Conservation (phyloP, 2,329 filamentous ascomycete species). For the Hypoxylon rubiginosum region DNA sequence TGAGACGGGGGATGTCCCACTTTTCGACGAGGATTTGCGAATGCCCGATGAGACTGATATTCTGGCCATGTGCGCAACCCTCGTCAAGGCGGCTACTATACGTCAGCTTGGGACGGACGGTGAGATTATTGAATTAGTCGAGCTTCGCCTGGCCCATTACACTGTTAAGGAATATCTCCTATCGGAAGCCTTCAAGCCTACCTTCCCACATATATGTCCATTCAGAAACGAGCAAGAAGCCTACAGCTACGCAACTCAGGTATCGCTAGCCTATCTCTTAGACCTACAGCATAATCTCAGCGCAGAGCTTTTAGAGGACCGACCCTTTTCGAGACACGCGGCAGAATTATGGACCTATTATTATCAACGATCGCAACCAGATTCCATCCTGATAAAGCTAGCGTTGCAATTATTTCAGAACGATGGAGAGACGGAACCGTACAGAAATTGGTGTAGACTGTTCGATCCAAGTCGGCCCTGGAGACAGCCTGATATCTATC, state of each 20-base stretch:
- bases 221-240: neutral
- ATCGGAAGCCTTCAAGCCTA: neutral
- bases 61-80: neutral
- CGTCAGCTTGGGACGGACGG: neutral
- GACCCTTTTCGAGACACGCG: neutral
- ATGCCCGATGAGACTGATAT: conserved; percentile 1
- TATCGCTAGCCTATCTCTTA: conserved; percentile 1
- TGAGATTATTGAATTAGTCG: neutral
- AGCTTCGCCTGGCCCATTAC: neutral
- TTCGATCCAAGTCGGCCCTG: neutral
- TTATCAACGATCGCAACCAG: neutral
- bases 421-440: neutral
- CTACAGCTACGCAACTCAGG: neutral
- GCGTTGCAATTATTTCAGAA: neutral
- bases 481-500: neutral
- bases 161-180: conserved; percentile 1
- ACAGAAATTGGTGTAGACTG: neutral
- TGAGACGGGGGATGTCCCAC: neutral
- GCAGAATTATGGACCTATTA: neutral
- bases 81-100: neutral
- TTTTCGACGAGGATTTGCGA: conserved; percentile 1
- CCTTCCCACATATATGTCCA: neutral
- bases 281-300: neutral
- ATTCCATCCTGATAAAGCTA: neutral
- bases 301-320: neutral